These are phyloP conservation scores for Exobasidium cylindrosporum DNA, from an alignment of 1,284 basidiomycete genomes.

Conservation along the genomic window DNA sequence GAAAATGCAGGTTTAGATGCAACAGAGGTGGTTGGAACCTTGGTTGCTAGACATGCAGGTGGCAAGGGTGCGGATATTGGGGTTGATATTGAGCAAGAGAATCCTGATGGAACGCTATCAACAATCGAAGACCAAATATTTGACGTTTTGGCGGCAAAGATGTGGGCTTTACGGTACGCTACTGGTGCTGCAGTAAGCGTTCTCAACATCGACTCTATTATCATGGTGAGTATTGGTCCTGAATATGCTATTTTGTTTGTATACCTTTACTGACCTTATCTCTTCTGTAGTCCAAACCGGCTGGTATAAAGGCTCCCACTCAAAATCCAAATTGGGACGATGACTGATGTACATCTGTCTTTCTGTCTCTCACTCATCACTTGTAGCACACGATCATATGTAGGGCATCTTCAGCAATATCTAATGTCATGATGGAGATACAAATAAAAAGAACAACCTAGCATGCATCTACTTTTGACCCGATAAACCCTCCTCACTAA, in stretches of 20 bases:
- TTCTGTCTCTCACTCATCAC: too few relatives aligned
- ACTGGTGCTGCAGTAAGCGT: slow-evolving; percentile 93
- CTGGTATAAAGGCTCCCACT: slow-evolving; percentile 54
- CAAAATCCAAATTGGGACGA: slow-evolving; percentile 55
- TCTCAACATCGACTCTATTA: slow-evolving; percentile 93
- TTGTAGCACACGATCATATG: too few relatives aligned
- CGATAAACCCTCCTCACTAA: slow-evolving; percentile 31
- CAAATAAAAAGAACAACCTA: too few relatives aligned
- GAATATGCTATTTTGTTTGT: not conserved
- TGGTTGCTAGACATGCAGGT: slow-evolving; percentile 83
- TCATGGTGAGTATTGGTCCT: slow-evolving; percentile 63
- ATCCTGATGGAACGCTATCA: slow-evolving; percentile 35
- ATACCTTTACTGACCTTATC: not conserved
- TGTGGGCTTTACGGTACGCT: slow-evolving; percentile 82
- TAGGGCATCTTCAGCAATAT: too few relatives aligned
- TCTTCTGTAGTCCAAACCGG: slow-evolving; percentile 39
- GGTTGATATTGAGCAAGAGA: slow-evolving; percentile 75
- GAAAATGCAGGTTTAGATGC: slow-evolving; percentile 95
- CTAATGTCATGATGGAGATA: too few relatives aligned
- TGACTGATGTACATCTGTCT: slow-evolving; percentile 34
- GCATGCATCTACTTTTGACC: too few relatives aligned
- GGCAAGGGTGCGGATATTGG: slow-evolving; percentile 63
- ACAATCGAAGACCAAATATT: slow-evolving; percentile 38
- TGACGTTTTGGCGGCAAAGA: slow-evolving; percentile 81
- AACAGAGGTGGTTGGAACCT: slow-evolving; percentile 80